Evolutionary conservation across 495 filamentous ascomycete species (phyloP), one percentile per base, ranked within the genome.

Genomic region (Evansstolkia leycettana): DNA sequence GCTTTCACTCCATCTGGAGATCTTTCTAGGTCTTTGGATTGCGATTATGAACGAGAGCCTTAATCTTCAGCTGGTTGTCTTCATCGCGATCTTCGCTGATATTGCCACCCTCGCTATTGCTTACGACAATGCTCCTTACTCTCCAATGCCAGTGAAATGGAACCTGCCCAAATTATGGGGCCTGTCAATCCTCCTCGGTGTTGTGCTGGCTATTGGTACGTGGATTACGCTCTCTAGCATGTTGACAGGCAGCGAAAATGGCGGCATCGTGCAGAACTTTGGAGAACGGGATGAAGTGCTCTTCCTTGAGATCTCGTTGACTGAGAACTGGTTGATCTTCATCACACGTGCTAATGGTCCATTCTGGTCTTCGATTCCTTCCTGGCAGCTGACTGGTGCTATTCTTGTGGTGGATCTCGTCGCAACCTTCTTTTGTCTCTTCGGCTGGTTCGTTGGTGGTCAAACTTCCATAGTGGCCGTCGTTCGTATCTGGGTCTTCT

Each of bases 281-380:
- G 87, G 87, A 66, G 73, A 78, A 48, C 72, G 79, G 29, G 82
- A 93, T 51, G 72, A 75, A 41, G 77, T 94, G 27, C 54, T 94
- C 42, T 94, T 94, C 69, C 76, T 94, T 33, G 72, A 94, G 57
- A 85, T 94, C 57, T 80, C 82, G 9, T 73, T 94, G 38, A 83
- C 87, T 36, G 83, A 94, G 67, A 94, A 90, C 62, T 94, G 87
- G 86, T 73, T 93, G 30, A 94, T 94, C 63, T 89, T 94, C 67
- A 87, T 93, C 58, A 94, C 87, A 41, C 81, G 87, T 67, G 80
- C 82, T 58, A 82, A 82, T 50, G 80, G 82, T 40, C 78, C 82
- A 16, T 85, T 89, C 70, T 89, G 82, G 83, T 80, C 77, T 2
- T 83, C 77, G 16, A 66, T 78, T 28, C 87, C 87, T 11, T 92